Evolutionary conservation across 805 yeast species (phyloP), one percentile per base, ranked within the genome.

Genomic region (Lachancea mirantina): DNA sequence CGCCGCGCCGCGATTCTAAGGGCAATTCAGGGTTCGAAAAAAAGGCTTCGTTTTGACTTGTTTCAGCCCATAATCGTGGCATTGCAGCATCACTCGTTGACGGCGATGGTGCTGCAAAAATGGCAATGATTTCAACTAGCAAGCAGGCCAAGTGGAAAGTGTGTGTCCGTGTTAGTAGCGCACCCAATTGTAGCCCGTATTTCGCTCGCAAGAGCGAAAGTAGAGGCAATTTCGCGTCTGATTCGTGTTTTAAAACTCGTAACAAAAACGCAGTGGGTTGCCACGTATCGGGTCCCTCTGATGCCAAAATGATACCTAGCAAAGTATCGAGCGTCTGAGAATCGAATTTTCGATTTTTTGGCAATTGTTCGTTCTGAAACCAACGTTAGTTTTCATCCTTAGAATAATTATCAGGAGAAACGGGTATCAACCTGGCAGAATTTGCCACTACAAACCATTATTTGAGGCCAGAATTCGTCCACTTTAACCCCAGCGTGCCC

Each of bases 121-220:
- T 5, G 44, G 34, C 9, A 50, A 26, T 14, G 48, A 19, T 26
- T 43, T 46, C n/a, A 7, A 45, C 24, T 3, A 45, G 23, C 27
- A 35, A 41, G 32, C 43, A 41, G 5, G 45, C 46, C 23, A 43
- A 42, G 15, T 48, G 52, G 19, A 50, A 42, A 26, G 47, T 46
- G 8, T 32, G 34, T 6, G 40, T 17, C 17, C 23, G 28, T 15
- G 45, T 49, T 17, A 48, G 27, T 8, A 43, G 14, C 13, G 22
- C 19, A 8, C 51, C 52, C 4, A 50, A 11, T 13, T 28, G 26
- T 7, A 11, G 9, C 9, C 39, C 30, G 30, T 32, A 47, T 8
- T 32, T 38, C 5, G 26, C 36, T 20, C 34, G 35, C 13, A 48
- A 28, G 24, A 43, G 22, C 6, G 40, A 32, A 3, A 34, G 34